Percentiles rank a stretch among this genome's conserved stretches.
These are phyloP conservation scores for Pythium pyrilobum DNA, from an alignment of 352 stramenopile species.

Conservation along the genomic window DNA sequence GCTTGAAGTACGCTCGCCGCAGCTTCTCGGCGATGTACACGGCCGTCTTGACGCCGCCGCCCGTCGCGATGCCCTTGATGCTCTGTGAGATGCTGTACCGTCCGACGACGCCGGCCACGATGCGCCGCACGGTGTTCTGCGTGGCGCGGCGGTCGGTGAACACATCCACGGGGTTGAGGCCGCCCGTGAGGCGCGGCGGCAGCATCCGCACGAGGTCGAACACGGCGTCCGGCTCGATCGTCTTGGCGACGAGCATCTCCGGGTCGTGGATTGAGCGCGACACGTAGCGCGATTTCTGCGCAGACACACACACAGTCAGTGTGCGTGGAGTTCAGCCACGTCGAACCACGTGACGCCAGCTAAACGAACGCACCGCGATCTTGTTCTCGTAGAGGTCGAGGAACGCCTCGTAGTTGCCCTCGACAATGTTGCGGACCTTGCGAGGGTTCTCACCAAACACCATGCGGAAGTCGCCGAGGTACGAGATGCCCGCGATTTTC, in stretches of 20 bases:
- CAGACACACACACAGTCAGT: not conserved
- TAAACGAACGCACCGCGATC: constrained; percentile 43
- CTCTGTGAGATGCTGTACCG: constrained; percentile 85
- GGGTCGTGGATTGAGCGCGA: constrained; percentile 37
- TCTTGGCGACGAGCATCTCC: constrained; percentile 47
- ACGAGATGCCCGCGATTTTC: constrained; percentile 88
- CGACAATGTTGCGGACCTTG: constrained; percentile 90
- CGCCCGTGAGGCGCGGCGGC: constrained; percentile 41
- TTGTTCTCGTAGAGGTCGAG: constrained; percentile 66
- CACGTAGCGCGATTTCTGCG: constrained; percentile 64
- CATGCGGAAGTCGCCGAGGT: constrained; percentile 88
- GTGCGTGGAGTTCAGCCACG: too few species aligned
- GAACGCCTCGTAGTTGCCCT: constrained; percentile 77
- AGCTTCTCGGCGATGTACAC: constrained; percentile 83
- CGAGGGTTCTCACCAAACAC: constrained; percentile 87
- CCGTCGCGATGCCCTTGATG: constrained; percentile 86
- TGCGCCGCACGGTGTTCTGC: constrained; percentile 61
- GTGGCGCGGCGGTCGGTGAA: constrained; percentile 29
- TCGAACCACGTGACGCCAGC: too few species aligned
- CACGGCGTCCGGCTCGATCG: constrained; percentile 24
- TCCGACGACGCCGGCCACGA: constrained; percentile 65
- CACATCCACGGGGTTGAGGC: constrained; percentile 26
- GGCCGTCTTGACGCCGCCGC: constrained; percentile 72
- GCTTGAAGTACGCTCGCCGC: constrained; percentile 76
- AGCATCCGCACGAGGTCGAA: constrained; percentile 45